Evolutionary conservation across 2,329 filamentous ascomycete species (phyloP), one percentile per base, ranked within the genome.

Genomic region (Coniochaeta ligniaria): DNA sequence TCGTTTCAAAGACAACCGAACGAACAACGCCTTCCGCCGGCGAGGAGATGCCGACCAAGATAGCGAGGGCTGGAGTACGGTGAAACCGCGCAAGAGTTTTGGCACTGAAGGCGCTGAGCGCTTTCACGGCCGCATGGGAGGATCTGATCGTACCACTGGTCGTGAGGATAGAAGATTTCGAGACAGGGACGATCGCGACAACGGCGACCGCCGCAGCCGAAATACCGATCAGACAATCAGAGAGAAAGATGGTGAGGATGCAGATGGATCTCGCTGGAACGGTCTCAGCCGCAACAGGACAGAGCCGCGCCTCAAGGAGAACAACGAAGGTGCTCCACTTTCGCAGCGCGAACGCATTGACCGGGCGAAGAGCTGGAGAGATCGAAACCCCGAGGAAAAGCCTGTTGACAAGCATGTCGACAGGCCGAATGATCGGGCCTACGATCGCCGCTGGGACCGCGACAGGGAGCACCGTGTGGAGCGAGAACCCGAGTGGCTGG

Each of bases 401-500:
- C 62, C 68, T 61, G 35, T 72, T 71, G 69, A 74, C 60, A 60
- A 62, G 41, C 66, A 74, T 64, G 65, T 76, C 47, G 78, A 78
- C 24, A 74, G 75, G 31, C 74, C 78, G 55, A 77, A 83, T 58
- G 89, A 91, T 66, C 88, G 88, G 78, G 77, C 78, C 60, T 76
- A 73, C 43, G 83, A 80, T 64, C 74, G 75, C 64, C 77, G 80
- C 61, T 85, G 84, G 80, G 83, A 85, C 62, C 77, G 82, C 61
- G 81, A 78, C 50, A 31, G 47, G 16, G 78, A 86, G 28, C 80
- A 81, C 36, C 82, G 83, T 61, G 76, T 83, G 65, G 92, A 96
- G 70, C 87, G 90, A 65, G 91, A 96, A 58, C 93, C 94, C 6
- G 93, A 96, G 74, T 96, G 93, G 94, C 81, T 96, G 73, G 92